phyloP scores from a whole-genome alignment of 2,329 filamentous ascomycete species.

The Colletotrichum viniferum region DNA sequence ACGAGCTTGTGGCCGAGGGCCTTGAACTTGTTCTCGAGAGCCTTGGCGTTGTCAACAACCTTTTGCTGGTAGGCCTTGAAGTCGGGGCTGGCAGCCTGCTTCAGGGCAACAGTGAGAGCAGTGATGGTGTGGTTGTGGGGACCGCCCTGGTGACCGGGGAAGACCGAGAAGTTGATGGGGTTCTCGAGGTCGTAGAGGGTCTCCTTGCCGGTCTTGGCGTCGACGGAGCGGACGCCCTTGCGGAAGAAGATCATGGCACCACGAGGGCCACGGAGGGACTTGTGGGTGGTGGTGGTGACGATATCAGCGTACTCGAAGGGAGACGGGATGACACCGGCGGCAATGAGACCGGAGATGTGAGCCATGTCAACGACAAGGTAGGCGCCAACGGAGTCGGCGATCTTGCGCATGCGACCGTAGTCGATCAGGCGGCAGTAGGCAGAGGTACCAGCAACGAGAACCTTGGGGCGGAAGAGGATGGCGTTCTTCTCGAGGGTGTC shows the following conservation, averaged over 20 bases:
- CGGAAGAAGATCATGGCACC: slow-evolving; percentile 99
- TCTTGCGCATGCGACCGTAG: slow-evolving; percentile 94
- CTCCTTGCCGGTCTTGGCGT: slow-evolving; percentile 90
- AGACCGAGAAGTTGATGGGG: slow-evolving; percentile 98
- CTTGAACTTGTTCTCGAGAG: slow-evolving; percentile 85
- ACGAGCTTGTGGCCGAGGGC: slow-evolving; percentile 92
- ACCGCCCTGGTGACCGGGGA: slow-evolving; percentile 97
- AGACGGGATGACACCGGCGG: slow-evolving; percentile 89
- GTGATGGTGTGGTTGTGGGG: slow-evolving; percentile 99
- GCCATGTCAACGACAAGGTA: slow-evolving; percentile 99
- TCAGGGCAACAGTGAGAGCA: slow-evolving; percentile 89
- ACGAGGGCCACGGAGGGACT: slow-evolving; percentile 95
- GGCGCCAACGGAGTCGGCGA: slow-evolving; percentile 89
- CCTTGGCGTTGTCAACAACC: slow-evolving; percentile 92
- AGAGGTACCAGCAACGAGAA: slow-evolving; percentile 94
- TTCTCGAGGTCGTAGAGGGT: slow-evolving; percentile 91
- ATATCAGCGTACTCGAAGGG: slow-evolving; percentile 94
- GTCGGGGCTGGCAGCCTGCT: slow-evolving; percentile 88
- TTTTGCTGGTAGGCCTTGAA: slow-evolving; percentile 95
- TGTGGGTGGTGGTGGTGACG: slow-evolving; percentile 98
- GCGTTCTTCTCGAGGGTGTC: slow-evolving; percentile 90
- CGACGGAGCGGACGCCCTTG: slow-evolving; percentile 89
- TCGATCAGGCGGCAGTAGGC: slow-evolving; percentile 98
- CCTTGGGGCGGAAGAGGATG: slow-evolving; percentile 90
- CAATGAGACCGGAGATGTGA: slow-evolving; percentile 95